These are phyloP conservation scores for Capniomyces stellatus DNA, from an alignment of 371 early-diverging fungal genomes.

Conservation along the genomic window DNA sequence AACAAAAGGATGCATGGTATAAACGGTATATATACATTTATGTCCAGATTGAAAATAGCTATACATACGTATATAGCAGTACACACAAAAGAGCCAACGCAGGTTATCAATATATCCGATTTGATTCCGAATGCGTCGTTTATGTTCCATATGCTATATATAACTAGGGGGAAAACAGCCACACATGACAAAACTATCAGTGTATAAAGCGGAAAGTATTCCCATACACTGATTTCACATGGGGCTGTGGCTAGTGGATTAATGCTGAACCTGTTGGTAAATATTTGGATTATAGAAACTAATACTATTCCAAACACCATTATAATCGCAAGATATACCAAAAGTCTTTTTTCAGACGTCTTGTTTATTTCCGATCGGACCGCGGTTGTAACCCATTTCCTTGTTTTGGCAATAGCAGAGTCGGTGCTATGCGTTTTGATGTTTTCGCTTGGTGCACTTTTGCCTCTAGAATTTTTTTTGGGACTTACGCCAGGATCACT, in stretches of 20 bases:
- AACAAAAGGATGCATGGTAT: constrained; percentile 18
- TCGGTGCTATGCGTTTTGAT: too few species aligned
- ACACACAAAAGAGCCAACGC: constrained; percentile 18
- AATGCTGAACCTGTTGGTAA: constrained; percentile 15
- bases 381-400: too few species aligned
- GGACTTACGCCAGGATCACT: too few species aligned
- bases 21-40: constrained; percentile 6
- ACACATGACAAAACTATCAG: constrained; percentile 16
- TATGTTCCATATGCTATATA: constrained; percentile 23
- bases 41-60: constrained; percentile 21
- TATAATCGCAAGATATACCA: constrained; percentile 12
- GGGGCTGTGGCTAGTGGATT: constrained; percentile 14
- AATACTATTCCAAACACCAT: constrained; percentile 14
- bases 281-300: constrained; percentile 18
- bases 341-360: constrained; percentile 16
- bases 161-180: constrained; percentile 14
- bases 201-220: constrained; percentile 22
- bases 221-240: constrained; percentile 25
- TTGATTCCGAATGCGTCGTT: constrained; percentile 24
- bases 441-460: too few species aligned
- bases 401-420: too few species aligned
- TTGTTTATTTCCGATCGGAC: not conserved
- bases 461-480: too few species aligned
- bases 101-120: constrained; percentile 20
- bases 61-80: not conserved